Evolutionary conservation across 2,329 filamentous ascomycete genomes (phyloP).

Genomic region (Xylaria sp.): DNA sequence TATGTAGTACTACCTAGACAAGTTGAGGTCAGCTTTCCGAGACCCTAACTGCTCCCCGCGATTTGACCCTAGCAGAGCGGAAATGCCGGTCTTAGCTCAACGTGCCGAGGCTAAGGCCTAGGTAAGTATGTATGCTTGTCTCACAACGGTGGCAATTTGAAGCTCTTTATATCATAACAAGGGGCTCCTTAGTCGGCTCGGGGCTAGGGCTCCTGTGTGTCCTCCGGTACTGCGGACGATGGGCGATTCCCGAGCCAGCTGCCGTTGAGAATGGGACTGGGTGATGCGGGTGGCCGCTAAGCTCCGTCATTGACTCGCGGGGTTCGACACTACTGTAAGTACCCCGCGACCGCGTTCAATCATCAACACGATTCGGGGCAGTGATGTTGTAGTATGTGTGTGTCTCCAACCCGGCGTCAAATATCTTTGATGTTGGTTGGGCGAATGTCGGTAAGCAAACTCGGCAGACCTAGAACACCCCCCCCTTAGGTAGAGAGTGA

Average conservation of each 20-base stretch:
- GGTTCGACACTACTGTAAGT: constrained; percentile 14
- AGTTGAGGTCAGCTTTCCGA: background rate
- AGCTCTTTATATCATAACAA: background rate
- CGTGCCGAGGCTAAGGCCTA: background rate
- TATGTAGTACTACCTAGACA: background rate
- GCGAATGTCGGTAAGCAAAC: constrained; percentile 14
- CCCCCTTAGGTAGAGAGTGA: background rate
- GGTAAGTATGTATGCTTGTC: background rate
- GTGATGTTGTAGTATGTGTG: background rate
- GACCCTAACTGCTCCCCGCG: background rate
- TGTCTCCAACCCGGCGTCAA: background rate
- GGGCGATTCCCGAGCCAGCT: background rate
- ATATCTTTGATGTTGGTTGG: too few species aligned
- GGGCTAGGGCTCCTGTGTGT: background rate
- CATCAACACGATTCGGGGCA: too few species aligned
- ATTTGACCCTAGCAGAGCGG: background rate
- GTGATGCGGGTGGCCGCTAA: background rate
- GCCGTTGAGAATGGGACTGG: constrained; percentile 5
- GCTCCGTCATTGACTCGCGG: constrained; percentile 7
- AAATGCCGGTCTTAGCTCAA: background rate
- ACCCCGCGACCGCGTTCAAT: constrained; percentile 9
- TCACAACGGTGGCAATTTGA: background rate
- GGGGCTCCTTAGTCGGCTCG: too few species aligned
- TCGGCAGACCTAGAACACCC: constrained; percentile 6
- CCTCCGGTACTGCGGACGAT: background rate